Evolutionary conservation across 2,329 filamentous ascomycete genomes (phyloP), one percentile per base, ranked within the genome.

Genomic region (Penicillium olsonii): DNA sequence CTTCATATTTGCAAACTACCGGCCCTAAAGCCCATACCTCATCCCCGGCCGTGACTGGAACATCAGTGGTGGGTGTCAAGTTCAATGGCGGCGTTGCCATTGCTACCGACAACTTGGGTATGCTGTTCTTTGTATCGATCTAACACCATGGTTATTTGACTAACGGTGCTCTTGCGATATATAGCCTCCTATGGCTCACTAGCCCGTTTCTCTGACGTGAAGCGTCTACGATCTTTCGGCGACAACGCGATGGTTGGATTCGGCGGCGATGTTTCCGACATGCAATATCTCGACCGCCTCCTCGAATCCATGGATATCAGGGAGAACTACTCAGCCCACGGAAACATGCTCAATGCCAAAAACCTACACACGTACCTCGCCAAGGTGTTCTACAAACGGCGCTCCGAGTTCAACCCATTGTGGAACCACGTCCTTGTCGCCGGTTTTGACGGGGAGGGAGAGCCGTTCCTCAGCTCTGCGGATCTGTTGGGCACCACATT

Each of bases 61-160:
- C 94, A 42, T 97, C 94, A 45, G 94, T 99, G 56, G 76, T 99
- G 49, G 94, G 87, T 57, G 82, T 96, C 71, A 97, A 97, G 80
- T 99, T 91, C 82, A 92, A 91, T 68, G 90, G 92, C 62, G 94
- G 94, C 68, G 91, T 99, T 57, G 92, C 95, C 66, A 92, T 99
- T 71, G 94, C 92, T 44, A 90, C 94, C 65, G 94, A 99, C 75
- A 99, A 97, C 78, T 78, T 99, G 58, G 91, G 91, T 95, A 79
- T 48, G 79, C 63, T 15, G 15, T 22, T 26, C 34, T 34, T 19
- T 35, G 14, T 7, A 12, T 39, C 7, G 24, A 17, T 33, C n/a
- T 48, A 5, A 37, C 27, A 17, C 7, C 15, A 20, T 17, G 18
- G 18, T 17, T 39, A 35, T 42, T 37, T 31, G 9, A 46, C 29